Percentiles rank a stretch among this genome's conserved stretches.
These are phyloP conservation scores for Gillenia trifoliata DNA, from an alignment of 306 rosid species.

Conservation along the genomic window DNA sequence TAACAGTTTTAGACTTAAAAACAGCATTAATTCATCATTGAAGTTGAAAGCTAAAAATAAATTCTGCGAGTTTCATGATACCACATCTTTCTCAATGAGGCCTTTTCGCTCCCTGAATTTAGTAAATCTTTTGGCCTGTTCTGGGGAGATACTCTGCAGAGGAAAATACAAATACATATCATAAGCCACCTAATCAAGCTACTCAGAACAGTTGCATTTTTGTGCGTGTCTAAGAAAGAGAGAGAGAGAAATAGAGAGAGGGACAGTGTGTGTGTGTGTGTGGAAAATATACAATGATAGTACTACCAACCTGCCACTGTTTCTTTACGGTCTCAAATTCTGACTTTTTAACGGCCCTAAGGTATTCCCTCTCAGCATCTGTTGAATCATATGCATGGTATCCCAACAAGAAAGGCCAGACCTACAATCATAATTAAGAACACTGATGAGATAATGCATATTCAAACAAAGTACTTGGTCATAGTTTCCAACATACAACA, in stretches of 20 bases:
- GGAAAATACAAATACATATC: conserved; percentile 3
- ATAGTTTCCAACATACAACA: conserved; percentile 4
- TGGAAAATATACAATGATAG: neutral
- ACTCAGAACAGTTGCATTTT: neutral
- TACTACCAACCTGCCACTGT: conserved; percentile 89
- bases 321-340: conserved; percentile 79
- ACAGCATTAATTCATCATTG: conserved; percentile 14
- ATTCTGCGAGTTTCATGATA: conserved; percentile 28
- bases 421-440: conserved; percentile 37
- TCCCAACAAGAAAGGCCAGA: conserved; percentile 91
- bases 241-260: neutral
- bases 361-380: conserved; percentile 88
- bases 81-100: conserved; percentile 98
- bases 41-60: conserved; percentile 18
- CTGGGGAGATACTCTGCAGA: conserved; percentile 71
- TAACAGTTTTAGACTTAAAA: conserved; percentile 20
- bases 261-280: neutral
- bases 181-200: conserved; percentile 14
- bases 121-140: conserved; percentile 90
- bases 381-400: conserved; percentile 78
- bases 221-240: neutral
- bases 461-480: conserved; percentile 16
- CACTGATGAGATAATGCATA: conserved; percentile 25
- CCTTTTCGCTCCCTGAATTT: conserved; percentile 97
- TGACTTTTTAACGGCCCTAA: conserved; percentile 57